A percentile compares a stretch with the other conserved stretches of the same genome.
Evolutionary conservation across 495 filamentous ascomycete species (phyloP).

Genomic region (Penicillium chermesinum): DNA sequence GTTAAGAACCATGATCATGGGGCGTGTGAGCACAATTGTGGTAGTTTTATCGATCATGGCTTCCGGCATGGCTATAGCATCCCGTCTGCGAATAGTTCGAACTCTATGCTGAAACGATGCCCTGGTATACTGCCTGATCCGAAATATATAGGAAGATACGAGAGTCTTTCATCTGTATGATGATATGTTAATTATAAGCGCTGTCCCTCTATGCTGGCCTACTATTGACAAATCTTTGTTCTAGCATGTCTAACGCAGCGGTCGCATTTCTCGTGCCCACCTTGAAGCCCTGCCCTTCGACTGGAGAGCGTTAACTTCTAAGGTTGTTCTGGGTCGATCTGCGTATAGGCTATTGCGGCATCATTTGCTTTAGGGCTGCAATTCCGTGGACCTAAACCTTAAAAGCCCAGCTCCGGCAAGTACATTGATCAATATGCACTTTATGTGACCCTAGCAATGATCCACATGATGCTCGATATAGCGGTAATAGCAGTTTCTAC

Average conservation of each 20-base stretch:
- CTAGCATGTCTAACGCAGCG: slow-evolving; percentile 13
- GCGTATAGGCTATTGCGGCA: slow-evolving; percentile 1
- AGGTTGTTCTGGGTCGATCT: slow-evolving; percentile 1
- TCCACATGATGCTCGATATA: slow-evolving; percentile 8
- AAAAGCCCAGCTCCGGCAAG: background rate
- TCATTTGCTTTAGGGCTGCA: slow-evolving; percentile 6
- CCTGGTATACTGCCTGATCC: background rate
- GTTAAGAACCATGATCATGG: slow-evolving; percentile 9
- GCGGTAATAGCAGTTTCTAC: slow-evolving; percentile 4
- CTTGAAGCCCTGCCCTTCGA: slow-evolving; percentile 12
- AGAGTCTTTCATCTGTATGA: no score
- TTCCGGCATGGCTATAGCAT: background rate
- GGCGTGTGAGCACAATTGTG: slow-evolving; percentile 11
- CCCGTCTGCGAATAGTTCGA: background rate
- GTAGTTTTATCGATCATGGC: slow-evolving; percentile 6
- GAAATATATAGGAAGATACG: background rate
- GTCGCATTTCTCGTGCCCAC: slow-evolving; percentile 8
- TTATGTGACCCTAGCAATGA: background rate
- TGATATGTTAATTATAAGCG: no score
- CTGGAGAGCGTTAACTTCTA: slow-evolving; percentile 2
- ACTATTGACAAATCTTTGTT: slow-evolving; percentile 10
- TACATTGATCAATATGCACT: slow-evolving; percentile 9
- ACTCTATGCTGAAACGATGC: background rate
- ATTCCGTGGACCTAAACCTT: slow-evolving; percentile 3
- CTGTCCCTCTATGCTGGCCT: background rate